Conservation (phyloP, 140 eudicot genomes). For the Stevia rebaudiana region DNA sequence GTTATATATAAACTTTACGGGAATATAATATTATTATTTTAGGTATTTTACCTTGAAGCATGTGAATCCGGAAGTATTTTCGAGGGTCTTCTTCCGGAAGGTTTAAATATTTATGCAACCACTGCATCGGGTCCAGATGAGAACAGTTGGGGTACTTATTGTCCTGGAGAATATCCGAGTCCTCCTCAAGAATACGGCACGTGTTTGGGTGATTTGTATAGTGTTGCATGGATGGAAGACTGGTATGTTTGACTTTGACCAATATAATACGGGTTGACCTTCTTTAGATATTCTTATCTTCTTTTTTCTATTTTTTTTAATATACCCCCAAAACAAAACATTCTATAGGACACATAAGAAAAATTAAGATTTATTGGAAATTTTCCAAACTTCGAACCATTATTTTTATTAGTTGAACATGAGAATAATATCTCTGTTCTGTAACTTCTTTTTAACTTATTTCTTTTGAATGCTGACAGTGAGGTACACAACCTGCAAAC, state of each 20-base stretch:
- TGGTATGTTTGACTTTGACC: slow-evolving; percentile 32
- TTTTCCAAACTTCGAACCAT: background rate
- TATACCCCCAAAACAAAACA: background rate
- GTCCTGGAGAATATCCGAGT: slow-evolving; percentile 43
- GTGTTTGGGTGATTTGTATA: slow-evolving; percentile 66
- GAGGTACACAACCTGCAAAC: slow-evolving; percentile 48
- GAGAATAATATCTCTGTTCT: background rate
- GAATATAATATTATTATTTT: background rate
- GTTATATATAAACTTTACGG: background rate
- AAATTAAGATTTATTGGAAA: background rate
- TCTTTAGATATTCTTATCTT: background rate
- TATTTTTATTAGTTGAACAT: background rate
- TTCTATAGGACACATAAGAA: background rate
- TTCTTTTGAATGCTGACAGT: slow-evolving; percentile 32
- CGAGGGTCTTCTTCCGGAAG: slow-evolving; percentile 64
- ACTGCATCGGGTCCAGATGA: slow-evolving; percentile 60
- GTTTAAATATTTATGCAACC: slow-evolving; percentile 58
- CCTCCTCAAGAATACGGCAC: slow-evolving; percentile 51
- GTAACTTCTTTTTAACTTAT: slow-evolving; percentile 3
- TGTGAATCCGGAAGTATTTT: slow-evolving; percentile 76
- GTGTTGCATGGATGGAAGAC: slow-evolving; percentile 81
- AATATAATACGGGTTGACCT: background rate
- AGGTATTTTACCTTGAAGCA: slow-evolving; percentile 72
- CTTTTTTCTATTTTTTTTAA: background rate
- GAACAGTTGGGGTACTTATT: slow-evolving; percentile 57